phyloP scores from a whole-genome alignment of 129 eudicot genomes.

The Flaveria ramosissima region DNA sequence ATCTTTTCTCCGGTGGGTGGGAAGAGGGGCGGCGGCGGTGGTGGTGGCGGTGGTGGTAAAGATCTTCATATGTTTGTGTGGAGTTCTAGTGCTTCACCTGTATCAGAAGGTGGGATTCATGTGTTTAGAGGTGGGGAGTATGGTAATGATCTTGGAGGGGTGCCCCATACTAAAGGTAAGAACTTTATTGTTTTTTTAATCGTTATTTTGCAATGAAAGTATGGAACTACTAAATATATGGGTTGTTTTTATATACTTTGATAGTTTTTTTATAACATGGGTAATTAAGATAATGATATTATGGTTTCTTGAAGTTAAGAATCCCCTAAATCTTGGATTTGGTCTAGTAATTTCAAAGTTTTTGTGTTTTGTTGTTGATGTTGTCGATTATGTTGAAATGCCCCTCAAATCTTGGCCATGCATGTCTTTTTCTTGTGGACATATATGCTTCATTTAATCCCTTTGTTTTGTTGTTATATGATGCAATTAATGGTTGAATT shows the following conservation, averaged over 20 bases:
- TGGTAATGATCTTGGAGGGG: conserved; percentile 59
- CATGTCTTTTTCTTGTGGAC: conserved; percentile 37
- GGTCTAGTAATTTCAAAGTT: conserved; percentile 12
- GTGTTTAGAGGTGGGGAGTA: conserved; percentile 73
- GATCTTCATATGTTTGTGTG: conserved; percentile 94
- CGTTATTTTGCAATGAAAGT: background rate
- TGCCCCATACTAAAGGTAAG: conserved; percentile 71
- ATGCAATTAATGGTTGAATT: conserved; percentile 9
- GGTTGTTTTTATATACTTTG: background rate
- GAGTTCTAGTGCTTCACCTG: conserved; percentile 91
- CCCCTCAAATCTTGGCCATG: conserved; percentile 40
- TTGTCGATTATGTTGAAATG: conserved; percentile 26
- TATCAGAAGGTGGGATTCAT: conserved; percentile 86
- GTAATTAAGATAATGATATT: too few relatives aligned
- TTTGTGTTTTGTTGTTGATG: conserved; percentile 27
- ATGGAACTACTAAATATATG: background rate
- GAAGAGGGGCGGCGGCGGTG: conserved; percentile 57
- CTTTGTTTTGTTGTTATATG: conserved; percentile 25
- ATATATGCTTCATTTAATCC: conserved; percentile 32
- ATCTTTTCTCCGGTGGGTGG: conserved; percentile 68
- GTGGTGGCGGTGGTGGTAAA: conserved; percentile 54
- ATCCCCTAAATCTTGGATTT: conserved; percentile 32
- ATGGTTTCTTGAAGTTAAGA: conserved; percentile 23
- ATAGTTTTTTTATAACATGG: background rate
- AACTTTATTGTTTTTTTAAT: conserved; percentile 10